Percentiles rank a stretch among this genome's conserved stretches.
Evolutionary conservation across 306 rosid species (phyloP).

Genomic region (Quercus parvula): DNA sequence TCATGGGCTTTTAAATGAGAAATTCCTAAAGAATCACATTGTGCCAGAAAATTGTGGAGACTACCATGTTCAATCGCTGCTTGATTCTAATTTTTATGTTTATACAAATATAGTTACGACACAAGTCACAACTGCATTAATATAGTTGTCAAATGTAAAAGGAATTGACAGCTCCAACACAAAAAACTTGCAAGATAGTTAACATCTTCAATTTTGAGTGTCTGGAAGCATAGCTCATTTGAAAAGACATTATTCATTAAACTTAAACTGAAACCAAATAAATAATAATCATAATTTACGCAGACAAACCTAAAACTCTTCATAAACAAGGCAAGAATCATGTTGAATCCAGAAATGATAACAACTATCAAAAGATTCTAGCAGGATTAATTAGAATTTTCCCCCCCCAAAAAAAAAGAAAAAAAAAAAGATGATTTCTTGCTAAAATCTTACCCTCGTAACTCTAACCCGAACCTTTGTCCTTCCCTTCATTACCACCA

Average conservation of each 20-base stretch:
- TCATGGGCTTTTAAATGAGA: background rate
- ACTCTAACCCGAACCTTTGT: conserved; percentile 49
- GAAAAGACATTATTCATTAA: background rate
- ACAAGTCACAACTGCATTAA: background rate
- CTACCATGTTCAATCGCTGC: background rate
- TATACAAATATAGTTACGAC: background rate
- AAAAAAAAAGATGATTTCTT: background rate
- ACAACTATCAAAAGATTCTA: background rate
- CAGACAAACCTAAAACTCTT: background rate
- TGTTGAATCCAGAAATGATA: background rate
- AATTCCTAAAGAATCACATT: background rate
- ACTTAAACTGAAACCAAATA: conserved; percentile 1
- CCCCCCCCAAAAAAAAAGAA: conserved; percentile 4
- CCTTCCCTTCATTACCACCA: conserved; percentile 51
- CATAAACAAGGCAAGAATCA: conserved; percentile 8
- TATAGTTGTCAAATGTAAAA: background rate
- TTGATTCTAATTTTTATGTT: background rate
- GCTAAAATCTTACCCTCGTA: conserved; percentile 40
- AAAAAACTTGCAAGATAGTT: background rate
- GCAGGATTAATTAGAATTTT: conserved; percentile 6
- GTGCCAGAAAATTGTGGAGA: background rate
- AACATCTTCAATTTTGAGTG: background rate
- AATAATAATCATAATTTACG: background rate
- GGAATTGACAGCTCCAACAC: background rate
- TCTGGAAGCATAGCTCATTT: background rate